Conservation (phyloP, 352 stramenopile species). For the Globisporangium paroecandrum region DNA sequence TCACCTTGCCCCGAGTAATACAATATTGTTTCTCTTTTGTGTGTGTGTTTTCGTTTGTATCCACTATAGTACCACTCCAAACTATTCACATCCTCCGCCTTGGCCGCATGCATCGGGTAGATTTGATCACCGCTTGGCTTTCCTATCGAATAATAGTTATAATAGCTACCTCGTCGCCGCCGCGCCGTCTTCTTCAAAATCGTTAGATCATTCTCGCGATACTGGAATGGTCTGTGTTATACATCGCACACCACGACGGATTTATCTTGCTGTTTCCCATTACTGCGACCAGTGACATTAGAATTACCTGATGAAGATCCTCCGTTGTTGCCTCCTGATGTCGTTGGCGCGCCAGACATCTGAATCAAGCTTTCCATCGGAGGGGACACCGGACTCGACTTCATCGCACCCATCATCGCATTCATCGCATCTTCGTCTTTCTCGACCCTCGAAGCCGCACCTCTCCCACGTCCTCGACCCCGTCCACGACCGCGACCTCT, state of each 20-base stretch:
- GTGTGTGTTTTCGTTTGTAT: conserved; percentile 13
- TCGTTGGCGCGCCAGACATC: conserved; percentile 19
- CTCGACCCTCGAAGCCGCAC: conserved; percentile 17
- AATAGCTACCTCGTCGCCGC: conserved; percentile 18
- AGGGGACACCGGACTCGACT: conserved; percentile 22
- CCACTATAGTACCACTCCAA: conserved; percentile 46
- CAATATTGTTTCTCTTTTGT: conserved; percentile 20
- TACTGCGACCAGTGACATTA: conserved; percentile 4
- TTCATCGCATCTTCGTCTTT: conserved; percentile 26
- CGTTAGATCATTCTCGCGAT: conserved; percentile 13
- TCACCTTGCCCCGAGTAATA: conserved; percentile 2
- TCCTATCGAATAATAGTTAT: conserved; percentile 22
- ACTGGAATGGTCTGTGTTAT: conserved; percentile 22
- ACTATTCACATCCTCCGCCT: conserved; percentile 38
- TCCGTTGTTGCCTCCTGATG: conserved; percentile 7
- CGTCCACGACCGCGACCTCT: conserved; percentile 16
- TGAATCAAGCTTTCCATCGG: conserved; percentile 34
- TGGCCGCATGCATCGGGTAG: conserved; percentile 4
- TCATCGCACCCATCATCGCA: conserved; percentile 25
- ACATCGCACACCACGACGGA: conserved; percentile 20
- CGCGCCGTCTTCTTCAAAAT: conserved; percentile 12
- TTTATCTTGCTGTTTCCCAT: conserved; percentile 21
- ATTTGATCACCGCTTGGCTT: conserved; percentile 7
- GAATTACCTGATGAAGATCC: conserved; percentile 18
- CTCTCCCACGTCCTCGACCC: conserved; percentile 14